Base-by-base conservation (phyloP, 192 early-diverging fungal species). In the Spizellomyces sp. region DNA sequence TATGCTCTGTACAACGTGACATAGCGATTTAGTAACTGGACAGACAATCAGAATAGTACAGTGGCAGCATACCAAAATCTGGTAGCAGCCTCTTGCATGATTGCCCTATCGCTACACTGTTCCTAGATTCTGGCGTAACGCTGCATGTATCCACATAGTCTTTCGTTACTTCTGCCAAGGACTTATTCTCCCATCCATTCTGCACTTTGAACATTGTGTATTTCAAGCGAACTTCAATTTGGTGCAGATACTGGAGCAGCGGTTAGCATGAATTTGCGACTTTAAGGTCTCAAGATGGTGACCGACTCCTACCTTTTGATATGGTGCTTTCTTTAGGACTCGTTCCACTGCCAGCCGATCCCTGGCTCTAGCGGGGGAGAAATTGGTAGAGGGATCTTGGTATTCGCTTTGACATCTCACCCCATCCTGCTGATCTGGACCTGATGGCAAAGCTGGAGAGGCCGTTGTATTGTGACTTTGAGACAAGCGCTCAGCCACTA, bases 261-360 rank as follows among this genome's bases (percentile, higher is more conserved):
- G 19, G 27, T 36, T 36, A 36, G 27, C 27, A 17, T 55, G 48
- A 67, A 8, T 2, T 42, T 12, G 50, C 17, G 50, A 19, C 2
- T 54, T 19, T 54, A 19, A 54, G 50, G 12, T 0, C 1, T n/a
- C 0, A n/a, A 12, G 12, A 54, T 54, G 50, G 2, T 19, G 59
- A 15, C 2, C 9, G 12, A 61, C 14, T 14, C 48, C 55, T 54
- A 67, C 65, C 65, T 55, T 67, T 36, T 67, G 65, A 36, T 67
- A 67, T 8, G 65, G 65, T 12, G 65, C 65, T 67, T 67, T 67
- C 50, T 41, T 48, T 47, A 67, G 42, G 17, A 67, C 65, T 17
- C 48, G 43, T 9, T 55, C 65, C 50, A 54, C 50, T 9, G 65
- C 65, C n/a, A 48, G 48, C 55, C 17, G 9, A 55, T 67, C 65